phyloP scores from a whole-genome alignment of 2,329 filamentous ascomycete genomes.

The Diaporthe helianthi region DNA sequence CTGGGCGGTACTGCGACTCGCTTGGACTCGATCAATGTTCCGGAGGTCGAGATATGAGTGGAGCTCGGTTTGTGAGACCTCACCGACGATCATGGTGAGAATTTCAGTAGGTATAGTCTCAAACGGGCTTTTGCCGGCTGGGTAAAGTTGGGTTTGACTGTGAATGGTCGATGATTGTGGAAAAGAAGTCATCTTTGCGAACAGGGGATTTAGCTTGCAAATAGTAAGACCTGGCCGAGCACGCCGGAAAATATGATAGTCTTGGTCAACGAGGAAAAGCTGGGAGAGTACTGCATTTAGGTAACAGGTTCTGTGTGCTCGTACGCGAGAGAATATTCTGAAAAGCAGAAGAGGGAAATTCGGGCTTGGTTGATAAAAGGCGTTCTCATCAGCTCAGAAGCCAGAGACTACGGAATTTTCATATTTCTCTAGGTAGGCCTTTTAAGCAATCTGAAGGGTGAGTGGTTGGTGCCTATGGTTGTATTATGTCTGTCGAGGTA shows the following conservation, averaged over 20 bases:
- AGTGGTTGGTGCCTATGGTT: too few species aligned
- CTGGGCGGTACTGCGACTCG: background rate
- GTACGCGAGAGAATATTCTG: too few species aligned
- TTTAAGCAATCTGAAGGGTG: too few species aligned
- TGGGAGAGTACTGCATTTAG: background rate
- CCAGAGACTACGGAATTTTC: too few species aligned
- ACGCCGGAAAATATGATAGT: accelerated
- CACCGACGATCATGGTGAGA: background rate
- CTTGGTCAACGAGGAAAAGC: background rate
- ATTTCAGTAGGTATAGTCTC: background rate
- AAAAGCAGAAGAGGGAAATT: too few species aligned
- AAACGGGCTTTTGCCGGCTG: background rate
- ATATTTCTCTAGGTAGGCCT: too few species aligned
- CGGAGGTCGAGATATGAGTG: background rate
- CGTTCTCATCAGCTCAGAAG: too few species aligned
- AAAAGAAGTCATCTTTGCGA: background rate
- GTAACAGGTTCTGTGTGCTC: too few species aligned
- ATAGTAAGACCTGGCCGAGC: too few species aligned
- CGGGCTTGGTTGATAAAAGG: too few species aligned
- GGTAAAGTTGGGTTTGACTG: background rate
- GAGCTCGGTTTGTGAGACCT: background rate
- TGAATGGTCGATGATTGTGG: background rate
- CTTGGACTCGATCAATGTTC: accelerated
- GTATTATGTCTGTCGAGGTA: too few species aligned
- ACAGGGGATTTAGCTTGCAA: accelerated